Percentiles rank a stretch among this genome's conserved stretches.
phyloP scores from a whole-genome alignment of 1,139 yeast species.

The Yamadazyma buinensis region DNA sequence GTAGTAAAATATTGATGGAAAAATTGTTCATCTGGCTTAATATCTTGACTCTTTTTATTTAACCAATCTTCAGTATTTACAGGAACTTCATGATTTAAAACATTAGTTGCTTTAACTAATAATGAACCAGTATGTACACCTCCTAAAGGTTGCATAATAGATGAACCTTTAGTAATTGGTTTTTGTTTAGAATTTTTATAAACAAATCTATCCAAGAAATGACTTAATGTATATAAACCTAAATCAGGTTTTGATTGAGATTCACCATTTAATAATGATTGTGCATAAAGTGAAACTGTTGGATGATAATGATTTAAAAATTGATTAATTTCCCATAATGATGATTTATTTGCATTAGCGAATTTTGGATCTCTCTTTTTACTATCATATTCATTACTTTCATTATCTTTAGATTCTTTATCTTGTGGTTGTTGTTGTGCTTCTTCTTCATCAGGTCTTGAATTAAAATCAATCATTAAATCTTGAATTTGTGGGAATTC shows the following conservation, averaged over 20 bases:
- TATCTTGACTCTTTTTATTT: constrained; percentile 54
- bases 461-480: constrained; percentile 38
- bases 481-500: constrained; percentile 40
- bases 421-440: constrained; percentile 8
- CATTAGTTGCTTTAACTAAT: constrained; percentile 65
- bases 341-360: constrained; percentile 76
- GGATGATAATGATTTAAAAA: constrained; percentile 88
- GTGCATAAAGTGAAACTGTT: constrained; percentile 79
- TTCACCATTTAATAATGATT: constrained; percentile 48
- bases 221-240: constrained; percentile 81
- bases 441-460: constrained; percentile 32
- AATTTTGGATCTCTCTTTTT: constrained; percentile 86
- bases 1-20: constrained; percentile 82
- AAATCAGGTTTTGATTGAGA: constrained; percentile 70
- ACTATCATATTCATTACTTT: constrained; percentile 52
- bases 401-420: constrained; percentile 44
- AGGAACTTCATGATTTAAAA: constrained; percentile 47
- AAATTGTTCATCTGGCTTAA: constrained; percentile 86
- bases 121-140: constrained; percentile 80
- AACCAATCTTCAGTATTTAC: constrained; percentile 86
- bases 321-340: constrained; percentile 81
- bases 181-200: constrained; percentile 88
- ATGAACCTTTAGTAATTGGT: constrained; percentile 67
- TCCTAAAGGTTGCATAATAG: constrained; percentile 97
- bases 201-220: constrained; percentile 92